Conservation (phyloP, 805 yeast species). For the Lipomyces yamanashiensis region DNA sequence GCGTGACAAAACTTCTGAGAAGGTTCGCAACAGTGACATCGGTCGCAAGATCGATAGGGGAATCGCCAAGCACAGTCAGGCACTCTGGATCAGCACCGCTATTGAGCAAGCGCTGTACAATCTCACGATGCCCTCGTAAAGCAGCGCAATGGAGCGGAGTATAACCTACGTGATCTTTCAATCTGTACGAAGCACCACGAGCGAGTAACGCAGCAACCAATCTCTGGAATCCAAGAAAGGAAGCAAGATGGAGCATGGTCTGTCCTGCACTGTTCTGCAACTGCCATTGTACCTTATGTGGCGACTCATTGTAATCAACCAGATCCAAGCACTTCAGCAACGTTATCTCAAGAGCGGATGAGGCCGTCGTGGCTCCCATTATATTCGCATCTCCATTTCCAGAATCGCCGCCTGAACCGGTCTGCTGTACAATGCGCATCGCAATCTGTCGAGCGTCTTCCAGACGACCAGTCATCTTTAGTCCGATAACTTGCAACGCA, state of each 20-base stretch:
- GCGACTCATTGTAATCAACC: constrained; percentile 60
- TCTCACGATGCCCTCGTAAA: constrained; percentile 69
- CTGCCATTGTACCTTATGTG: constrained; percentile 68
- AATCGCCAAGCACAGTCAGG: constrained; percentile 56
- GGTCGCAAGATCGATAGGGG: constrained; percentile 39
- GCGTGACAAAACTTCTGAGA: constrained; percentile 2
- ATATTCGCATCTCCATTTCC: constrained; percentile 43
- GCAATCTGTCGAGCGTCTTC: constrained; percentile 97
- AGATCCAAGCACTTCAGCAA: constrained; percentile 61
- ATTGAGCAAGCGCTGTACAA: constrained; percentile 63
- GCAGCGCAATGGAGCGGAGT: constrained; percentile 90
- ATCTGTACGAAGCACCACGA: constrained; percentile 61
- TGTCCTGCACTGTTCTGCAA: constrained; percentile 84
- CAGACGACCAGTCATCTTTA: constrained; percentile 93
- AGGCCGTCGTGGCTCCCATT: constrained; percentile 21
- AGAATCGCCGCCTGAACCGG: constrained; percentile 41
- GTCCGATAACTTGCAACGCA: constrained; percentile 94
- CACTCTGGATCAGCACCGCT: constrained; percentile 65
- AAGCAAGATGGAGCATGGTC: constrained; percentile 83
- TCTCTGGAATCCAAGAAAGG: constrained; percentile 69
- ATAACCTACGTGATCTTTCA: constrained; percentile 76
- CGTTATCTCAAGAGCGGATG: constrained; percentile 48
- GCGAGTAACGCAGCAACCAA: constrained; percentile 67
- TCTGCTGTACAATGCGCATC: constrained; percentile 80
- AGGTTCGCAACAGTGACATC: constrained; percentile 10